Conservation (phyloP, 1,284 basidiomycete genomes). For the Neonothopanus nambi region DNA sequence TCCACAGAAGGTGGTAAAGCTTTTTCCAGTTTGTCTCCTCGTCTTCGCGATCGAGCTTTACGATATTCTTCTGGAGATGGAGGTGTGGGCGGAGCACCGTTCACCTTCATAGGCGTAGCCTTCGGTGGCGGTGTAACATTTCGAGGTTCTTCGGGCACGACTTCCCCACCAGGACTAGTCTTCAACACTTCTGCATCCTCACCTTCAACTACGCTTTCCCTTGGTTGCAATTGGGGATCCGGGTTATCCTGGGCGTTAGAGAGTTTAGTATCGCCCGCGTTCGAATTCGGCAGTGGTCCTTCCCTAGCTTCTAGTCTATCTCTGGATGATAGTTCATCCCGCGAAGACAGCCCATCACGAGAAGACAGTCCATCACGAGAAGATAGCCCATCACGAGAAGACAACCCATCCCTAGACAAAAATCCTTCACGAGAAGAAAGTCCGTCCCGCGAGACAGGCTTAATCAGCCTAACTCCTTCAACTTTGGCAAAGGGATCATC, state of each 20-base stretch:
- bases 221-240: conserved; percentile 40
- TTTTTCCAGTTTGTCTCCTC: conserved; percentile 43
- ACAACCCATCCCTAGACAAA: conserved; percentile 34
- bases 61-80: conserved; percentile 25
- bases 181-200: neutral
- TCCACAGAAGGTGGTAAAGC: conserved; percentile 19
- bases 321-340: conserved; percentile 45
- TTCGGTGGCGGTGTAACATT: conserved; percentile 3
- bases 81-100: conserved; percentile 7
- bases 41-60: conserved; percentile 37
- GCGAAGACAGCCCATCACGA: conserved; percentile 42
- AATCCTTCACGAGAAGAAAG: conserved; percentile 6
- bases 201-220: conserved; percentile 13
- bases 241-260: conserved; percentile 33
- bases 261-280: too few species aligned
- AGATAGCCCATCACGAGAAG: conserved; percentile 54
- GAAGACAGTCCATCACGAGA: neutral
- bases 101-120: neutral
- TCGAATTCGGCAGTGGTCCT: neutral
- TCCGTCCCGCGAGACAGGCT: conserved; percentile 24
- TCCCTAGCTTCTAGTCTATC: neutral
- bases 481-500: conserved; percentile 60
- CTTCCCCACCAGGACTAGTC: too few species aligned
- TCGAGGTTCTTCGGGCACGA: neutral
- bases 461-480: conserved; percentile 48